Conservation (phyloP, 2,329 filamentous ascomycete genomes). For the Diaporthe sp. region DNA sequence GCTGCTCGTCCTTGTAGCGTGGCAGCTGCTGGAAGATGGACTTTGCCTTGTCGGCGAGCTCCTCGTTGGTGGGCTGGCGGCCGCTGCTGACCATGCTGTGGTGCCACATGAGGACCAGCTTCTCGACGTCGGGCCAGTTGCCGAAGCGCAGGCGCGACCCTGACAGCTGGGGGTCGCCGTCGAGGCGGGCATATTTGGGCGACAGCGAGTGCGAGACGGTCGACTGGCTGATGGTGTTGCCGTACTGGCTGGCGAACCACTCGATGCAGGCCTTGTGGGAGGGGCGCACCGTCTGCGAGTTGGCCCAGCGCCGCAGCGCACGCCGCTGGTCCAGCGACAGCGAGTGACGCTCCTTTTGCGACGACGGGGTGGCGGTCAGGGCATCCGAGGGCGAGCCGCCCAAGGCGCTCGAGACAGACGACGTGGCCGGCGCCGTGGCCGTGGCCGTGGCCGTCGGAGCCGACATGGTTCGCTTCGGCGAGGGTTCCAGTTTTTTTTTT, state of each 20-base stretch:
- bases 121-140: slow-evolving; percentile 75
- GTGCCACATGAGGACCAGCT: slow-evolving; percentile 69
- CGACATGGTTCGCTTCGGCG: slow-evolving; percentile 32
- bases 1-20: slow-evolving; percentile 71
- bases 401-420: slow-evolving; percentile 35
- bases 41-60: slow-evolving; percentile 74
- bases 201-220: slow-evolving; percentile 74
- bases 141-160: slow-evolving; percentile 73
- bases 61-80: slow-evolving; percentile 72
- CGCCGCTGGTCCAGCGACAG: slow-evolving; percentile 74
- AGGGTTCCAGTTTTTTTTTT: slow-evolving; percentile 36
- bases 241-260: slow-evolving; percentile 71
- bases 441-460: slow-evolving; percentile 36
- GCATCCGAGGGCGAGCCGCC: slow-evolving; percentile 31
- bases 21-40: slow-evolving; percentile 70
- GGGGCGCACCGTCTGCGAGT: slow-evolving; percentile 67
- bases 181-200: slow-evolving; percentile 72
- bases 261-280: slow-evolving; percentile 74
- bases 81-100: slow-evolving; percentile 65
- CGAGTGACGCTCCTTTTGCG: slow-evolving; percentile 67
- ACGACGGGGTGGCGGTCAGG: slow-evolving; percentile 16
- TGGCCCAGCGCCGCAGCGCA: slow-evolving; percentile 71
- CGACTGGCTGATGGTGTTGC: slow-evolving; percentile 73
- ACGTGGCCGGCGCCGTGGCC: slow-evolving; percentile 34
- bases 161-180: slow-evolving; percentile 72